Evolutionary conservation across 192 early-diverging fungal species (phyloP).

Genomic region (Coemansia sp.): DNA sequence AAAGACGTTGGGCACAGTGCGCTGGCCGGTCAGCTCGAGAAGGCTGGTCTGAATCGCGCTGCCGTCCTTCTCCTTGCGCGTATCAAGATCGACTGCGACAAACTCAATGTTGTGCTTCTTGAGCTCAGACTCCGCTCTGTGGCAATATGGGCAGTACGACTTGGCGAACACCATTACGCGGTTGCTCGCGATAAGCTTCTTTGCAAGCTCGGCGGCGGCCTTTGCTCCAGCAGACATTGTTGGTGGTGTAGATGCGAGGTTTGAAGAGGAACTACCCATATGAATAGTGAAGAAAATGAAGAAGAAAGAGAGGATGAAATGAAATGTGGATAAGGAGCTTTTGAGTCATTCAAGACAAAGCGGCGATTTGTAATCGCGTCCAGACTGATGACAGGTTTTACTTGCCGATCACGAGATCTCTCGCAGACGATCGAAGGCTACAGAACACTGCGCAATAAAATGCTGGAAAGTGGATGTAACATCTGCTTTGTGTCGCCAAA

Average conservation of each 20-base stretch:
- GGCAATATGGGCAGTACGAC: conserved; percentile 69
- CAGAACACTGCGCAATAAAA: too few relatives aligned
- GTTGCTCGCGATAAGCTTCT: conserved; percentile 34
- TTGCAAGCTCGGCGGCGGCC: conserved; percentile 27
- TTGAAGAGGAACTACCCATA: conserved; percentile 15
- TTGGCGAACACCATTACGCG: conserved; percentile 73
- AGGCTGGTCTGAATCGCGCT: conserved; percentile 63
- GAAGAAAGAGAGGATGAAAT: neutral
- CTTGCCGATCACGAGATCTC: too few relatives aligned
- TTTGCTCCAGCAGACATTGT: conserved; percentile 36
- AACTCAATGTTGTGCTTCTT: conserved; percentile 32
- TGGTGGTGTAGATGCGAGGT: neutral
- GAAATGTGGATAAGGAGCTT: neutral
- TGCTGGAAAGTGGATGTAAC: too few relatives aligned
- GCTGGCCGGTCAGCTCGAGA: conserved; percentile 55
- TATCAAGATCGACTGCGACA: conserved; percentile 58
- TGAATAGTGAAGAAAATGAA: conserved; percentile 1
- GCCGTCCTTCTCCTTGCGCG: conserved; percentile 52
- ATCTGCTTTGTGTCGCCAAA: too few relatives aligned
- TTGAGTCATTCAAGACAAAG: too few relatives aligned
- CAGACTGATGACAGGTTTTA: too few relatives aligned
- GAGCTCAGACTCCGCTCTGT: conserved; percentile 54
- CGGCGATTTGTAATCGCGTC: too few relatives aligned
- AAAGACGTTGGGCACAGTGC: conserved; percentile 78
- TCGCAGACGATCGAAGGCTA: too few relatives aligned